Percentiles rank a stretch among this genome's conserved stretches.
Evolutionary conservation across 2,329 filamentous ascomycete genomes (phyloP).

Genomic region (Ploettnerulaceae sp.): DNA sequence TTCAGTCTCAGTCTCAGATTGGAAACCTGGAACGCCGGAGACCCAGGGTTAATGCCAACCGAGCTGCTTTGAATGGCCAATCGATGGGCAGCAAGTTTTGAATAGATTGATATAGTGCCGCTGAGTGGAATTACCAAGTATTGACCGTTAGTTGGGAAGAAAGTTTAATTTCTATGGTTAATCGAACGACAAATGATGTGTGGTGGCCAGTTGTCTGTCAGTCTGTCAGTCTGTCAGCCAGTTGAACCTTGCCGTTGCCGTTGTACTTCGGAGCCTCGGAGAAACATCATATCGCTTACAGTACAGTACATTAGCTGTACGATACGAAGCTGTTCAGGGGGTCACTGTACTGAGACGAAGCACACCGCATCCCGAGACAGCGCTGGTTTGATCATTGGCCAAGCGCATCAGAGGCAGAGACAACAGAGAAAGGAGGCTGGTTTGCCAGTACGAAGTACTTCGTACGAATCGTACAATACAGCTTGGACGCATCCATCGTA

Average conservation of each 20-base stretch:
- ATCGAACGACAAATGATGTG: slow-evolving; percentile 8
- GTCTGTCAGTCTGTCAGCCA: slow-evolving; percentile 6
- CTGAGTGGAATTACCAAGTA: neutral
- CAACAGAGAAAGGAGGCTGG: too few species aligned
- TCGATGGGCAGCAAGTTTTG: slow-evolving; percentile 2
- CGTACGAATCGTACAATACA: too few species aligned
- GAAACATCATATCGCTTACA: too few species aligned
- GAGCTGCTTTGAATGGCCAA: slow-evolving; percentile 1
- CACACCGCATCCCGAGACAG: slow-evolving; percentile 3
- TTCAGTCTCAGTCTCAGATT: slow-evolving; percentile 12
- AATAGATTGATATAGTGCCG: slow-evolving; percentile 6
- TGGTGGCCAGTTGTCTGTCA: too few species aligned
- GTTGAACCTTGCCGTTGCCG: too few species aligned
- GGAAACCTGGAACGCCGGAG: slow-evolving; percentile 14
- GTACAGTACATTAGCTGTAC: too few species aligned
- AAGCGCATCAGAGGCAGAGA: neutral
- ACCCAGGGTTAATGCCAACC: slow-evolving; percentile 10
- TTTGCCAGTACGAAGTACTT: too few species aligned
- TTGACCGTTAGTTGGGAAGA: neutral
- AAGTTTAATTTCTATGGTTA: slow-evolving; percentile 14
- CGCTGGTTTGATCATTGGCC: slow-evolving; percentile 3
- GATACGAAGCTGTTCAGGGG: too few species aligned
- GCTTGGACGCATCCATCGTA: too few species aligned
- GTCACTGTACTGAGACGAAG: slow-evolving; percentile 8
- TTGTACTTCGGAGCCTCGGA: too few species aligned